A percentile compares a stretch with the other conserved stretches of the same genome.
These are phyloP conservation scores for Colletotrichum sidae DNA, from an alignment of 2,329 filamentous ascomycete genomes.

Conservation along the genomic window DNA sequence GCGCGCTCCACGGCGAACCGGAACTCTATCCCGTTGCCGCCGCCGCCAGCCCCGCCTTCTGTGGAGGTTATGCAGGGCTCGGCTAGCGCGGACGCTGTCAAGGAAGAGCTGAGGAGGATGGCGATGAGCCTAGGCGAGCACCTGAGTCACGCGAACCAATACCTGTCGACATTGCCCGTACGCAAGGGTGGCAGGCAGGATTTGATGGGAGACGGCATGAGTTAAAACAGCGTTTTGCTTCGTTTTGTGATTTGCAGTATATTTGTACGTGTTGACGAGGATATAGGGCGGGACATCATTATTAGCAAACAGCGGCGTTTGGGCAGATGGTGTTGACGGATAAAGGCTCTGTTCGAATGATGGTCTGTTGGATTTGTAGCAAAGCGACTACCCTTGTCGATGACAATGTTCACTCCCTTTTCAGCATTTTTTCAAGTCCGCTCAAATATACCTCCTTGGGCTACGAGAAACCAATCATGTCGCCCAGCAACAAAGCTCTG, in stretches of 20 bases:
- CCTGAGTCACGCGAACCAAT: slow-evolving; percentile 57
- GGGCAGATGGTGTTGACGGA: background rate
- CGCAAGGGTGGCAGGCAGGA: slow-evolving; percentile 46
- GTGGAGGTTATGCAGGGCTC: slow-evolving; percentile 66
- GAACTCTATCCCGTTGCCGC: slow-evolving; percentile 45
- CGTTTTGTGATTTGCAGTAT: no score
- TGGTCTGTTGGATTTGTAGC: no score
- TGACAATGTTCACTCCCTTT: slow-evolving; percentile 13
- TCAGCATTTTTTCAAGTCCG: background rate
- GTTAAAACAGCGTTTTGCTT: background rate
- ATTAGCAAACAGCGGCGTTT: background rate
- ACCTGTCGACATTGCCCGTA: slow-evolving; percentile 54
- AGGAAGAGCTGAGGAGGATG: slow-evolving; percentile 62
- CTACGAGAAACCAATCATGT: slow-evolving; percentile 59
- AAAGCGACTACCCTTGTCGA: background rate
- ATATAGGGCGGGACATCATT: background rate
- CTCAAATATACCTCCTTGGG: background rate
- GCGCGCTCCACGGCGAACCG: slow-evolving; percentile 18
- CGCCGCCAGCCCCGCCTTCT: slow-evolving; percentile 59
- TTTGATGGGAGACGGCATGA: slow-evolving; percentile 19
- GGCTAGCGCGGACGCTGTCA: slow-evolving; percentile 62
- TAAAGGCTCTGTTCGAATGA: no score
- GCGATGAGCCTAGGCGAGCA: slow-evolving; percentile 63
- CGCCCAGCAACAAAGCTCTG: slow-evolving; percentile 80
- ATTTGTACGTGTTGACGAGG: background rate